A percentile compares a stretch with the other conserved stretches of the same genome.
phyloP scores from a whole-genome alignment of 2,329 filamentous ascomycete genomes.

The Dothidotthia symphoricarpi region DNA sequence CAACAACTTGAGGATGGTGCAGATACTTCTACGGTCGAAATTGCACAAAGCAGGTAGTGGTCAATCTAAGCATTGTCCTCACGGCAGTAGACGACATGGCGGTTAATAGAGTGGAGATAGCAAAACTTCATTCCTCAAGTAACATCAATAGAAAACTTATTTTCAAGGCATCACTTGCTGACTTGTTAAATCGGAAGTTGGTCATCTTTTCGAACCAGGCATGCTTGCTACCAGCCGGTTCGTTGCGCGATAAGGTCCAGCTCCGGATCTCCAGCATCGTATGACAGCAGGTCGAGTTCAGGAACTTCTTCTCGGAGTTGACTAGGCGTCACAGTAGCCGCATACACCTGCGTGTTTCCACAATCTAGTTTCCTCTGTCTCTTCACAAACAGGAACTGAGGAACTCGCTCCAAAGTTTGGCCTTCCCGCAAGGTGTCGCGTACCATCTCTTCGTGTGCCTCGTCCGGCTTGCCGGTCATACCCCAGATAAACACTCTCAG shows the following conservation, averaged over 20 bases:
- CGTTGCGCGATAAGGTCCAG: neutral
- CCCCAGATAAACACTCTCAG: slow-evolving; percentile 4
- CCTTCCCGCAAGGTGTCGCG: neutral
- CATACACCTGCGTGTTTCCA: neutral
- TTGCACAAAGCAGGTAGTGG: too few relatives aligned
- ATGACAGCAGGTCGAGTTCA: slow-evolving; percentile 5
- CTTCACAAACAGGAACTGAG: slow-evolving; percentile 1
- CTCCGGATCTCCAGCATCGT: slow-evolving; percentile 1
- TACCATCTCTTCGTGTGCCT: neutral
- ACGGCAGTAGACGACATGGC: too few relatives aligned
- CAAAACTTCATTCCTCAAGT: too few relatives aligned
- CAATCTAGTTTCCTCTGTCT: neutral
- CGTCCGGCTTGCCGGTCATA: neutral
- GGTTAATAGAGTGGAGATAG: too few relatives aligned
- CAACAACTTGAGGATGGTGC: too few relatives aligned
- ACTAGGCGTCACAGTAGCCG: neutral
- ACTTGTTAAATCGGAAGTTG: too few relatives aligned
- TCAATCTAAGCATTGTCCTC: too few relatives aligned
- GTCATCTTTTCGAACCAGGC: too few relatives aligned
- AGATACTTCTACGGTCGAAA: too few relatives aligned
- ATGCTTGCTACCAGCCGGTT: too few relatives aligned
- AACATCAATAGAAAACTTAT: too few relatives aligned
- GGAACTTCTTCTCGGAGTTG: slow-evolving; percentile 5
- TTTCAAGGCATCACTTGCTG: too few relatives aligned
- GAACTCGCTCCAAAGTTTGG: neutral